Base-by-base conservation (phyloP, 805 yeast species). In the Spathaspora hagerdaliae region DNA sequence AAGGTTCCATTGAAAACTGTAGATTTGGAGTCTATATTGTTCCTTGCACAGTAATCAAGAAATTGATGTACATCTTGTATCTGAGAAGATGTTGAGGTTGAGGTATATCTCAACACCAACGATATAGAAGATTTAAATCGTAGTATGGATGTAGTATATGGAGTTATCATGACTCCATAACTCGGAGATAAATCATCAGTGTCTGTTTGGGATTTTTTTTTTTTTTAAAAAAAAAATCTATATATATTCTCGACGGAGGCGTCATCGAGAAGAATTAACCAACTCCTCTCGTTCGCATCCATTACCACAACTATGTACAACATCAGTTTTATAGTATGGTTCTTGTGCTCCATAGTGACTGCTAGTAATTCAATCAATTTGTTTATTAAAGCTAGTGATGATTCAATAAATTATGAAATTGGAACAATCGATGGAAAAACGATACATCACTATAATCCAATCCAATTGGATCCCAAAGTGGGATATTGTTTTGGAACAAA, bases 1-100 rank as follows among this genome's bases (percentile, higher is more conserved):
- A 80, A 50, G 0, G 82, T 78, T 3, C 87, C 87, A 41, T 64
- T 61, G 54, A 78, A 79, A 2, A 69, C 83, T 0, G 79, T 65
- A 0, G 81, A 59, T 9, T 45, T 49, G 6, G 64, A 32, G 38
- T 54, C 51, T 1, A 57, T 39, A 9, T 57, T 49, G 36, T 54
- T 61, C 1, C 13, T 11, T 31, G 50, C 50, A 49, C 74, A 69
- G 41, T 60, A 55, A 14, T 54, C 47, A 26, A 71, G 56, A 42
- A 67, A 71, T 15, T 57, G 54, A 44, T 56, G 61, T 37, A 61
- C 56, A 13, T 62, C 54, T 38, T 63, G 63, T 15, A 56, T 47
- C 12, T 38, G 13, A 7, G 49, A 45, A 2, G 32, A 29, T 9
- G 38, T 31, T 7, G 8, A 12, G 12, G 42, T 7, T 15, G 19